Conservation (phyloP, 805 yeast species). For the Kluyveromyces dobzhanskii region DNA sequence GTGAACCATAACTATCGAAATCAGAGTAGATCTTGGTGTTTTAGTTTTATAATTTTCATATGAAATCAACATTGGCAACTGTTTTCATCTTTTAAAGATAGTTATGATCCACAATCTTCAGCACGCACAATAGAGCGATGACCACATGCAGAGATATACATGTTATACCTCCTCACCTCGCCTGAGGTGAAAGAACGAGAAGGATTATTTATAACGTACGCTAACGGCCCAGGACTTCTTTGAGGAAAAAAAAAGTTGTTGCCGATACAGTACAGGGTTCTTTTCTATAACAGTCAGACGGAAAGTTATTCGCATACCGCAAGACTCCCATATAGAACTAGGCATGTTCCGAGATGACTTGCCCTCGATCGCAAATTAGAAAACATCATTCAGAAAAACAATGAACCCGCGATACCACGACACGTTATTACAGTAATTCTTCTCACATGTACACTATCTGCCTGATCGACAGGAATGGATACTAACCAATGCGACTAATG, state of each 20-base stretch:
- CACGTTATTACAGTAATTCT: no score
- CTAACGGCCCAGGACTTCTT: no score
- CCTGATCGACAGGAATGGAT: no score
- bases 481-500: no score
- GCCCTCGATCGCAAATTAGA: constrained; percentile 49
- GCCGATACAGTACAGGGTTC: background rate
- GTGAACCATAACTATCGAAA: constrained; percentile 1
- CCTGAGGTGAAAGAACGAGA: constrained; percentile 1
- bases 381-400: constrained; percentile 31
- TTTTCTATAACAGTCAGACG: constrained; percentile 15
- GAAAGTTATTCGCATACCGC: constrained; percentile 31
- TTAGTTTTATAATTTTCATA: constrained; percentile 30
- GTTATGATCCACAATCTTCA: no score
- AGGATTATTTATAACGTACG: background rate
- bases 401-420: no score
- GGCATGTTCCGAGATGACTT: constrained; percentile 38
- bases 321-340: constrained; percentile 35
- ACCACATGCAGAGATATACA: background rate
- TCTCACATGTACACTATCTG: no score
- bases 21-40: constrained; percentile 39
- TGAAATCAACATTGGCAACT: constrained; percentile 27
- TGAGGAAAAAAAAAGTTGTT: background rate
- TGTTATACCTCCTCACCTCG: background rate
- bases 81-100: constrained; percentile 27
- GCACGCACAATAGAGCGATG: no score